Evolutionary conservation across 2,329 filamentous ascomycete genomes (phyloP).

Genomic region (Microdochium paspali): DNA sequence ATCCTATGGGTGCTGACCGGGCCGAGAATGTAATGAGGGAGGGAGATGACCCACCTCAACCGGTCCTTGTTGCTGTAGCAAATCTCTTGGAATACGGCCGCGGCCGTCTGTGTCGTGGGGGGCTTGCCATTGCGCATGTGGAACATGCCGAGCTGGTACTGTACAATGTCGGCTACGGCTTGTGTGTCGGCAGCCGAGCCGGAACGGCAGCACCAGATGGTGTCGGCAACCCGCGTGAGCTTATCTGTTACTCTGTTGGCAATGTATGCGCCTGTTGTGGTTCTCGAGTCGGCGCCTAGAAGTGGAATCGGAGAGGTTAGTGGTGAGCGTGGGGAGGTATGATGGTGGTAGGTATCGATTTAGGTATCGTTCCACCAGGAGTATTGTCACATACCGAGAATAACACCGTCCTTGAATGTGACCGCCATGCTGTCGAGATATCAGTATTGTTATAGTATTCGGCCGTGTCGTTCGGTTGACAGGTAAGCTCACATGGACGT

Average conservation of each 20-base stretch:
- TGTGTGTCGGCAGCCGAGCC: constrained; percentile 97
- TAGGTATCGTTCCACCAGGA: too few species aligned
- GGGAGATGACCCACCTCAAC: constrained; percentile 56
- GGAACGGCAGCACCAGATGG: constrained; percentile 98
- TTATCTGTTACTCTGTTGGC: constrained; percentile 99
- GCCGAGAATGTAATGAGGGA: not conserved
- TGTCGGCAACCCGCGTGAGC: constrained; percentile 95
- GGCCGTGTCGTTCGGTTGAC: constrained; percentile 5
- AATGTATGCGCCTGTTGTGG: constrained; percentile 95
- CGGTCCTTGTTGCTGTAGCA: constrained; percentile 97
- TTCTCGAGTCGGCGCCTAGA: constrained; percentile 84
- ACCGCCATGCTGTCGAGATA: constrained; percentile 73
- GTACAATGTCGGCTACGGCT: constrained; percentile 94
- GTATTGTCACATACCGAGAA: constrained; percentile 53
- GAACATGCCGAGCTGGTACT: constrained; percentile 92
- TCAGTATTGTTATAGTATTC: constrained; percentile 6
- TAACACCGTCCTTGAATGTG: constrained; percentile 97
- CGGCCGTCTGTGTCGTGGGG: constrained; percentile 90
- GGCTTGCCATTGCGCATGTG: constrained; percentile 81
- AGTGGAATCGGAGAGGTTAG: not conserved
- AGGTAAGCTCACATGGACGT: constrained; percentile 75
- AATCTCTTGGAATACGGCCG: constrained; percentile 93
- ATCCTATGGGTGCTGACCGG: not conserved
- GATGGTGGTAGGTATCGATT: not conserved
- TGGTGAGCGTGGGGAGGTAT: not conserved